phyloP scores from a whole-genome alignment of 2,329 filamentous ascomycete genomes.

The Penicillium fuscoglaucum region DNA sequence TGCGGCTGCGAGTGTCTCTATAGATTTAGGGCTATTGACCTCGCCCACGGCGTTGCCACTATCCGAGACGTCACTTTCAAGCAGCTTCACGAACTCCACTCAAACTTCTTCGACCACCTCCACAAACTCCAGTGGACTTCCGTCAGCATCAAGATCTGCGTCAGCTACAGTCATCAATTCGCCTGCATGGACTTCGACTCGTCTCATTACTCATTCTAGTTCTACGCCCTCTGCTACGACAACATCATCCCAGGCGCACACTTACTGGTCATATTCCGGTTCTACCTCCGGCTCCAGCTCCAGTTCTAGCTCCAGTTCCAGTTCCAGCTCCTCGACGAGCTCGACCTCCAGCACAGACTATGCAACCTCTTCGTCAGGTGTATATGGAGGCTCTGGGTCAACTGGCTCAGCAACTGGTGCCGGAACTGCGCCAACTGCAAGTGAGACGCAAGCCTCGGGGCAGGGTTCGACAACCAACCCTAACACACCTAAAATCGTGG shows the following conservation, averaged over 20 bases:
- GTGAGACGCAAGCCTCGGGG: conserved; percentile 12
- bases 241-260: neutral
- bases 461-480: conserved; percentile 24
- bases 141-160: conserved; percentile 11
- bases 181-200: conserved; percentile 14
- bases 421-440: conserved; percentile 14
- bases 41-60: conserved; percentile 3
- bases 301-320: neutral
- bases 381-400: conserved; percentile 1
- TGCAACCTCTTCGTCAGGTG: neutral
- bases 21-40: conserved; percentile 1
- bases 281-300: neutral
- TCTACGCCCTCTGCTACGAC: neutral
- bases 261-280: neutral
- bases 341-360: neutral
- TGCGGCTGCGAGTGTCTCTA: neutral
- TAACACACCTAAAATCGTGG: conserved; percentile 57
- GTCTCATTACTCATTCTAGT: conserved; percentile 8
- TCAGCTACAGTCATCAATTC: conserved; percentile 13
- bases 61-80: neutral
- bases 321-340: neutral
- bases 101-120: conserved; percentile 6
- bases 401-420: conserved; percentile 10
- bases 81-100: neutral
- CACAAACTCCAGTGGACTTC: conserved; percentile 2